Base-by-base conservation (phyloP, 1,139 yeast genomes). In the Yamadazyma diddensiae region DNA sequence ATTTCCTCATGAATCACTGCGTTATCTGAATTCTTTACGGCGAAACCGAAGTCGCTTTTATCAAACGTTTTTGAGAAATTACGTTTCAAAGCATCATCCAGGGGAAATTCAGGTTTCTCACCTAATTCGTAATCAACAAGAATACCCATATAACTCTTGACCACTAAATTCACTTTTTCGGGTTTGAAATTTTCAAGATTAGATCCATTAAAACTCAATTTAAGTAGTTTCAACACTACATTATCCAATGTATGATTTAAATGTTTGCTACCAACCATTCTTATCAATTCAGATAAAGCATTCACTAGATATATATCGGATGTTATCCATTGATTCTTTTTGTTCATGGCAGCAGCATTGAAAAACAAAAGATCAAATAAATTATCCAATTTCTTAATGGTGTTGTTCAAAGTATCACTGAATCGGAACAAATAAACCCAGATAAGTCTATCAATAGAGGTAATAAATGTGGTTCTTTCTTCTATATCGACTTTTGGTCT, bases 381-480 rank as follows among this genome's bases (percentile, higher is more conserved):
- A 4, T 59, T 55, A 38, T 69, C 65, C 45, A 62, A 50, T 42
- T 57, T 50, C 53, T 87, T 82, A 2, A 90, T 78, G 0, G 95
- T 88, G 39, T 84, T 82, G 52, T 90, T 90, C 45, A 90, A 64
- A 0, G 97, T 83, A 47, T 94, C 98, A 0, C 95, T 76, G 42
- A 90, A 78, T 38, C 98, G 70, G 54, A 82, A 86, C 20, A 90
- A 62, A 50, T 84, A 92, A 0, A 90, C 95, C 98, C 98, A 94
- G 1, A 84, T 57, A 21, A 94, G 62, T 36, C 96, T 64, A 0
- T 95, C 72, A 6, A 80, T 59, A 34, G 92, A 82, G 0, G 77
- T 74, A 10, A 86, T 71, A 32, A 79, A 72, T 1, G 77, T 73
- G 1, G 76, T 66, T 41, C 81, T 79, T 37, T 84, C 94, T 16